A percentile compares a stretch with the other conserved stretches of the same genome.
phyloP scores from a whole-genome alignment of 148 eudicot genomes.

The Chenopodium formosanum region DNA sequence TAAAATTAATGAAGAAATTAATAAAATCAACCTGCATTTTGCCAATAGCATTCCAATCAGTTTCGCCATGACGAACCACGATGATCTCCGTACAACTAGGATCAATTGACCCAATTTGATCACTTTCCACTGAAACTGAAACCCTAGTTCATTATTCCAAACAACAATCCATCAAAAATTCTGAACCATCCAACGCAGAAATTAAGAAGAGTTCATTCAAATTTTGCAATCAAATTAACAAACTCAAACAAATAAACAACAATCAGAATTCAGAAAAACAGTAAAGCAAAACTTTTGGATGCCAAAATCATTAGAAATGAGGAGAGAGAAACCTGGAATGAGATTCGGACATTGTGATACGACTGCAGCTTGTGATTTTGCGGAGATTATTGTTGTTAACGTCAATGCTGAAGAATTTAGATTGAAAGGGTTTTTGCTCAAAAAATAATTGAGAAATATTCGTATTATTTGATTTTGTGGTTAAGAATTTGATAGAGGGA shows the following conservation, averaged over 20 bases:
- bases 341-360: constrained; percentile 25
- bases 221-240: not conserved
- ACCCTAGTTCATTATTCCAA: constrained; percentile 9
- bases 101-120: constrained; percentile 13
- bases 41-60: constrained; percentile 74
- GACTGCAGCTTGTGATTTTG: not conserved
- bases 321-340: constrained; percentile 31
- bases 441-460: not conserved
- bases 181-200: not conserved
- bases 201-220: no score
- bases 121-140: constrained; percentile 12
- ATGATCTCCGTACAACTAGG: constrained; percentile 23
- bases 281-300: constrained; percentile 18
- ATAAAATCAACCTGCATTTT: constrained; percentile 56
- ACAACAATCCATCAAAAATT: constrained; percentile 37
- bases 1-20: not conserved
- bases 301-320: not conserved
- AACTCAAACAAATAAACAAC: not conserved
- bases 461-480: not conserved
- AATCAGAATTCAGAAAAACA: constrained; percentile 31
- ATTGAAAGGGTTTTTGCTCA: not conserved
- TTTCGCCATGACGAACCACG: constrained; percentile 35
- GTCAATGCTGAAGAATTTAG: not conserved
- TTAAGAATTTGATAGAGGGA: not conserved
- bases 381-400: not conserved